phyloP scores from a whole-genome alignment of 2,329 filamentous ascomycete genomes.

The Penicillium olsonii region DNA sequence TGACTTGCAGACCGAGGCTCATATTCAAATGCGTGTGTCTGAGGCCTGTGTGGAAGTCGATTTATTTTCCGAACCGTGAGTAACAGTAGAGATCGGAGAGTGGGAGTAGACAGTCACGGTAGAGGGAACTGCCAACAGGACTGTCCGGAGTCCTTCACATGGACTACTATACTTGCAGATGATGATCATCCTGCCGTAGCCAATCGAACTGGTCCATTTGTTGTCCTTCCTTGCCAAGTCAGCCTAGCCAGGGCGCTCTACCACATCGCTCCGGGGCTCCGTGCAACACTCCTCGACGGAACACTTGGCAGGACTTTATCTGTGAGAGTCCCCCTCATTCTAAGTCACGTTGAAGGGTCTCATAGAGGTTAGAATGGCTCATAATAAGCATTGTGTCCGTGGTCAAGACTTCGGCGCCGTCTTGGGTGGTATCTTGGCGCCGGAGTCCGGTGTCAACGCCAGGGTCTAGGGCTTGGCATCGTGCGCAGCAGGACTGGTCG shows the following conservation, averaged over 20 bases:
- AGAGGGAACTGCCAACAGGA: neutral
- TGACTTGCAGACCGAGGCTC: constrained; percentile 21
- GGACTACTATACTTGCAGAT: neutral
- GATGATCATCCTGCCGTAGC: neutral
- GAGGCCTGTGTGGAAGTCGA: no score
- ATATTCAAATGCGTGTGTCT: neutral
- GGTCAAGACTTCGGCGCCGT: constrained; percentile 11
- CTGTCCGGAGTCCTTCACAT: neutral
- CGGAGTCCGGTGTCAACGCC: constrained; percentile 19
- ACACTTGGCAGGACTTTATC: constrained; percentile 2
- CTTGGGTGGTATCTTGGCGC: constrained; percentile 25
- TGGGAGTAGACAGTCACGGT: neutral
- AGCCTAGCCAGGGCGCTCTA: neutral
- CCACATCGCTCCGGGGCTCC: constrained; percentile 6
- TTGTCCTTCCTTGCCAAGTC: neutral
- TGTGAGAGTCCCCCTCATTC: neutral
- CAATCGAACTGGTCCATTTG: neutral
- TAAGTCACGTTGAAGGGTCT: neutral
- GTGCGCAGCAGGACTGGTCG: neutral
- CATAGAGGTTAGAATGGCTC: neutral
- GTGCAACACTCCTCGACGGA: constrained; percentile 12
- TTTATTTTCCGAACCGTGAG: neutral
- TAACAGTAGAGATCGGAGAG: no score
- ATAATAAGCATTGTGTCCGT: constrained; percentile 6
- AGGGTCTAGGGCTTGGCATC: constrained; percentile 16